These are phyloP conservation scores for Picochlorum sp. DNA, from an alignment of 139 green algal species.

Conservation along the genomic window DNA sequence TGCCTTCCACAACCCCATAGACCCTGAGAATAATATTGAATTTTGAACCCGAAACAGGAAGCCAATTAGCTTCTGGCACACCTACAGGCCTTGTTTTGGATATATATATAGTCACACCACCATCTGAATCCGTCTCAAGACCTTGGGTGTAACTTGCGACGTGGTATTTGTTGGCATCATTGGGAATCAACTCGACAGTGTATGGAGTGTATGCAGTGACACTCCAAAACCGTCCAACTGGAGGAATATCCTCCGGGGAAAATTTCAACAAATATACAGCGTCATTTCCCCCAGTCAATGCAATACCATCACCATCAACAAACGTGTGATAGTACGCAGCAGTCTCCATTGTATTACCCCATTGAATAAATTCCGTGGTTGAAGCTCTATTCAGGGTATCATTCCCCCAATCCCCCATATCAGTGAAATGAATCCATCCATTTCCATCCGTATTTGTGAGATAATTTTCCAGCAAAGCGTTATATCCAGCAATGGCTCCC, in stretches of 20 bases:
- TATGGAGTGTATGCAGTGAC: background rate
- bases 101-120: background rate
- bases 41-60: background rate
- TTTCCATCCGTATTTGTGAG: background rate
- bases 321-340: background rate
- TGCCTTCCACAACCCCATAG: background rate
- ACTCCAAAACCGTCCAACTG: background rate
- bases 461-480: background rate
- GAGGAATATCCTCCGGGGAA: background rate
- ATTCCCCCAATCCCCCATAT: background rate
- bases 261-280: background rate
- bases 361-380: background rate
- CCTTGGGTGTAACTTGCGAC: background rate
- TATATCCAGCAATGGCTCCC: background rate
- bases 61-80: background rate
- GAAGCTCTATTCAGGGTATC: background rate
- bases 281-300: background rate
- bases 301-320: background rate
- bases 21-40: background rate
- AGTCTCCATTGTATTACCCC: background rate
- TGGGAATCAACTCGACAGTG: background rate
- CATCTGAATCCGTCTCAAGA: background rate
- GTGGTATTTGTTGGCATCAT: background rate
- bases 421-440: background rate
- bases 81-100: background rate